Evolutionary conservation across 352 stramenopile species (phyloP).

Genomic region (Blastocystis hominis): DNA sequence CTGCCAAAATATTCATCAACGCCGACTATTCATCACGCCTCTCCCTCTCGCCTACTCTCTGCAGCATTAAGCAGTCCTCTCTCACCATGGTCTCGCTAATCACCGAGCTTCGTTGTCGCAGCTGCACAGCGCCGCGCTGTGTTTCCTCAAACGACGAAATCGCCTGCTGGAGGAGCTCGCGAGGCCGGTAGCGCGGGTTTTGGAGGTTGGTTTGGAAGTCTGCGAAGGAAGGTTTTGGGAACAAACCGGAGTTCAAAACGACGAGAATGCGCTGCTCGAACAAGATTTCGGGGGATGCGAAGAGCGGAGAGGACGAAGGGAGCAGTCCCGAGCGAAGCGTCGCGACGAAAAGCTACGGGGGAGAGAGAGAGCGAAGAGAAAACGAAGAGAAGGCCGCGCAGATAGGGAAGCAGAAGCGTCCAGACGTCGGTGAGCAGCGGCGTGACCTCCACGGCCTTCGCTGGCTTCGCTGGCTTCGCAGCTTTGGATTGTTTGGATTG

Average conservation of each 20-base stretch:
- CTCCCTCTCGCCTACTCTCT: not conserved
- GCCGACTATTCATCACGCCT: not conserved
- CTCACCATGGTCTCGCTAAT: not conserved
- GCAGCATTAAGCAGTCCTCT: not conserved
- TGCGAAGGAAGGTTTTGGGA: not conserved
- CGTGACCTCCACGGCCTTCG: not conserved
- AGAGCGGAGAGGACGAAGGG: not conserved
- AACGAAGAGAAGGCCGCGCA: conserved; percentile 35
- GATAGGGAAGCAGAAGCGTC: not conserved
- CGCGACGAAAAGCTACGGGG: not conserved
- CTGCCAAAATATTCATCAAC: conserved; percentile 10
- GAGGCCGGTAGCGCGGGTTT: not conserved
- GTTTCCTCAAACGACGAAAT: not conserved
- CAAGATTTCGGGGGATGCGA: not conserved
- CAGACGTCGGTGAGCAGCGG: not conserved
- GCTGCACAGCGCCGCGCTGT: not conserved
- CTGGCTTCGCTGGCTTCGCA: not conserved
- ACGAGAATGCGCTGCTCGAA: not conserved
- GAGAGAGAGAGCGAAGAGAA: not conserved
- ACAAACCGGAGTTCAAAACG: not conserved
- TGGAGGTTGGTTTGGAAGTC: not conserved
- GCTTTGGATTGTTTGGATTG: not conserved
- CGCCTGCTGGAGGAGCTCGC: not conserved
- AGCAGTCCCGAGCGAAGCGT: not conserved
- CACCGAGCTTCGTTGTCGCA: not conserved